Evolutionary conservation across 2,329 filamentous ascomycete species (phyloP), one percentile per base, ranked within the genome.

Genomic region (Orbilia javanica): DNA sequence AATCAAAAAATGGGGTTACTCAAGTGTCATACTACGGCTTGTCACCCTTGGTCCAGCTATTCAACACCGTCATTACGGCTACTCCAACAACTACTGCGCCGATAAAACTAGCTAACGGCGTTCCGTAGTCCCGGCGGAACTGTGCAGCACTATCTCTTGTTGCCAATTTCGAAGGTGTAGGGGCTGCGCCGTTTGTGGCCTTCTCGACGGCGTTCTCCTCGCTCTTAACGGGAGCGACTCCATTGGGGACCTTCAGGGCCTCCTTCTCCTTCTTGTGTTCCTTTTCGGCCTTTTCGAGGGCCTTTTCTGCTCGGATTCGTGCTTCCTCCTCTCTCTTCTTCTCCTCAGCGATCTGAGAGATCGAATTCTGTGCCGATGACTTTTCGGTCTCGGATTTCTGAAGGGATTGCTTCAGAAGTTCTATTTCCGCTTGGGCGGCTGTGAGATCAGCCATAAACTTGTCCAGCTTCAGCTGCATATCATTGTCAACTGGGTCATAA

Each of bases 1-100:
- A 42, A 50, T 31, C 44, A 50, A 64, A 46, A 20, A 27, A n/a
- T n/a, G n/a, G 27, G n/a, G 44, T 6, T 62, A 25, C 34, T 62
- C 22, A 78, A 57, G 53, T 53, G 18, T 55, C 50, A 53, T 63
- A 34, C 69, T 80, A 73, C 71, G 71, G 46, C 68, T 83, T 83
- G 77, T 88, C 87, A 68, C 85, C 83, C 81, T 87, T 87, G 82
- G 93, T 91, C 92, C 92, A 95, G 64, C 91, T 91, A 82, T 96
- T 96, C 81, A 96, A 87, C 84, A 94, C 94, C 48, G 92, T 92
- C 93, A 96, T 96, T 80, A 96, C 84, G 13, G 93, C 92, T 85
- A 96, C 91, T 34, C 93, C 93, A 78, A 96, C 86, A 70, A 96
- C 84, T 27, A 96, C 92, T 34, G 96, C 93, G 10, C 93, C 91